These are phyloP conservation scores for Myrica gale DNA, from an alignment of 306 rosid genomes.

Conservation along the genomic window DNA sequence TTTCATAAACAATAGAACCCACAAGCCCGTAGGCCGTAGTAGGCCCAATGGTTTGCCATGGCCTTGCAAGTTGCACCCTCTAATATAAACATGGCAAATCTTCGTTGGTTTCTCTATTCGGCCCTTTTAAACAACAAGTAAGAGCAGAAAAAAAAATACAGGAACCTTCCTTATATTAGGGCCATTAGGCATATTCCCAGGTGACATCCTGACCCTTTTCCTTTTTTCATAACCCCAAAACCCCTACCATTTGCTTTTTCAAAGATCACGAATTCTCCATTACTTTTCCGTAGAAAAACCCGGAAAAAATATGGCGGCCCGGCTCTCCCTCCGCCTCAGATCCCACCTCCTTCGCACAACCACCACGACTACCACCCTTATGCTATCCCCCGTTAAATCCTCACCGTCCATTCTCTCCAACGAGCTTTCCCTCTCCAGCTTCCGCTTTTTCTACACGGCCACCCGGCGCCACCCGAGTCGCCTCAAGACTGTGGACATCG, in stretches of 20 bases:
- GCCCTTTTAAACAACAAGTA: too few species aligned
- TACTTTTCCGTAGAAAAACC: not conserved
- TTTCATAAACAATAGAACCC: too few species aligned
- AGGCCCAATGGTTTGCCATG: too few species aligned
- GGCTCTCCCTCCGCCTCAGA: slow-evolving; percentile 59
- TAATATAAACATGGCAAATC: too few species aligned
- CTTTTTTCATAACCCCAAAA: slow-evolving; percentile 4
- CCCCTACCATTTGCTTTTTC: slow-evolving; percentile 24
- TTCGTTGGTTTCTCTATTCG: too few species aligned
- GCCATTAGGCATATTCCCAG: too few species aligned
- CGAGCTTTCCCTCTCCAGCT: slow-evolving; percentile 17
- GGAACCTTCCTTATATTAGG: too few species aligned
- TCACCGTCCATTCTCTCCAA: slow-evolving; percentile 16
- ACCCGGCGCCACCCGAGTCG: slow-evolving; percentile 51
- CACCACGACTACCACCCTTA: slow-evolving; percentile 12
- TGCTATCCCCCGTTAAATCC: slow-evolving; percentile 17
- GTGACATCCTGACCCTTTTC: too few species aligned
- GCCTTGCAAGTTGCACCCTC: too few species aligned
- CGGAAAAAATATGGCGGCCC: slow-evolving; percentile 47
- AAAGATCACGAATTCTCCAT: not conserved
- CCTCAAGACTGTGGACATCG: slow-evolving; percentile 57
- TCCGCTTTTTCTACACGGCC: slow-evolving; percentile 63
- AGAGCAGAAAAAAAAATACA: too few species aligned
- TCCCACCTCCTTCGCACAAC: slow-evolving; percentile 48
- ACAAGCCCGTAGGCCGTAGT: too few species aligned